phyloP scores from a whole-genome alignment of 352 stramenopile species.

The Globisporangium solare region DNA sequence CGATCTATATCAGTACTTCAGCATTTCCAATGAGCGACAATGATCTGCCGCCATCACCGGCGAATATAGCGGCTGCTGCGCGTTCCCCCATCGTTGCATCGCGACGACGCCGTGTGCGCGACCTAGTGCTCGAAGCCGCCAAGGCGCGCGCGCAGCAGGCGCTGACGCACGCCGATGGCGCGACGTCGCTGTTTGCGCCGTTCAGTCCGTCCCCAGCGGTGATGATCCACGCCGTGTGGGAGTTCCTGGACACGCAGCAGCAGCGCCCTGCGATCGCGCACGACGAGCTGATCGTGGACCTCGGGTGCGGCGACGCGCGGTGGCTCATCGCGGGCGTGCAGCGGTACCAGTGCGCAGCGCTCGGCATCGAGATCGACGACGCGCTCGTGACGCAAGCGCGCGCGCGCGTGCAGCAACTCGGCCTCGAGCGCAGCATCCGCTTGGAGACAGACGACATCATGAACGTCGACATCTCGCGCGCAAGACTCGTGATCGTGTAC shows the following conservation, averaged over 20 bases:
- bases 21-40: neutral
- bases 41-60: too few relatives aligned
- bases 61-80: too few relatives aligned
- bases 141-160: slow-evolving; percentile 40
- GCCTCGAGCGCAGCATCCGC: slow-evolving; percentile 34
- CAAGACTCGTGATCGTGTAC: slow-evolving; percentile 77
- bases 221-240: slow-evolving; percentile 66
- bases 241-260: slow-evolving; percentile 20
- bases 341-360: slow-evolving; percentile 46
- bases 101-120: slow-evolving; percentile 33
- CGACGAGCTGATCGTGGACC: slow-evolving; percentile 69
- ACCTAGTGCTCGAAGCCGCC: slow-evolving; percentile 63
- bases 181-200: slow-evolving; percentile 53
- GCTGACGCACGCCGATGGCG: slow-evolving; percentile 25
- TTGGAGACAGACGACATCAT: slow-evolving; percentile 63
- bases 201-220: slow-evolving; percentile 63
- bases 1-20: too few relatives aligned
- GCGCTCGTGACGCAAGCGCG: slow-evolving; percentile 38
- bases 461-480: slow-evolving; percentile 35
- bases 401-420: slow-evolving; percentile 14
- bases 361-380: slow-evolving; percentile 69
- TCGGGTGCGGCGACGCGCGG: slow-evolving; percentile 74
- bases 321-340: slow-evolving; percentile 72
- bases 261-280: slow-evolving; percentile 15
- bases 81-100: neutral